Base-by-base conservation (phyloP, 2,329 filamentous ascomycete species). In the Huntiella bhutanensis region DNA sequence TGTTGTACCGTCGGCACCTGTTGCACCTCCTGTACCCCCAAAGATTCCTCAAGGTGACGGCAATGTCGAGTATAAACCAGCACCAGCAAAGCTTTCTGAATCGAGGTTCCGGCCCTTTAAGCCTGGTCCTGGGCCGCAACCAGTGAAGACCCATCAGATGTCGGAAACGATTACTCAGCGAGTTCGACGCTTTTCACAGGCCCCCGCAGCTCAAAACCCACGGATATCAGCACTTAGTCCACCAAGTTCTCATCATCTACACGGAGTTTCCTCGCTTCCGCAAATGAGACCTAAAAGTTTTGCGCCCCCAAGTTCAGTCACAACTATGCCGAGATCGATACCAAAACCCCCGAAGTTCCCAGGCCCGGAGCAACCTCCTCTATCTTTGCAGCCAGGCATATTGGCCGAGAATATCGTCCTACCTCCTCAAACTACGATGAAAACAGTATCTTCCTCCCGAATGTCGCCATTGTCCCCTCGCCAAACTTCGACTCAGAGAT, bases 41-140 rank as follows among this genome's bases (percentile, higher is more conserved):
- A 43, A 43, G 32, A 43, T 43, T 6, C 12, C 2, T 11, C 11
- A 43, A 28, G 22, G 22, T 7, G 22, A 10, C 22, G 22, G 22
- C 6, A 28, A 28, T 17, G n/a, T 12, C 33, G 39, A 16, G 11
- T 10, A 5, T 33, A n/a, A 5, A 4, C 16, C 40, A 41, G 7
- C 10, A 13, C 10, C 39, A 16, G 12, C 17, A 32, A 15, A 6
- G 2, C 15, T 13, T 39, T 4, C 13, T 13, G 33, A 11, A 7
- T n/a, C 36, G 5, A 45, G 32, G 13, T 49, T 45, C 33, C 47
- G 37, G 35, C 41, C 49, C 8, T 52, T 46, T 35, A 33, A 45
- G 13, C 41, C 49, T 10, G 32, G 46, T 17, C 13, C 28, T 13
- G 33, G 4, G 16, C 34, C 33, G 6, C 38, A 7, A 12, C 38